Evolutionary conservation across 768 basidiomycete genomes (phyloP), one percentile per base, ranked within the genome.

Genomic region (Heimioporus sp.): DNA sequence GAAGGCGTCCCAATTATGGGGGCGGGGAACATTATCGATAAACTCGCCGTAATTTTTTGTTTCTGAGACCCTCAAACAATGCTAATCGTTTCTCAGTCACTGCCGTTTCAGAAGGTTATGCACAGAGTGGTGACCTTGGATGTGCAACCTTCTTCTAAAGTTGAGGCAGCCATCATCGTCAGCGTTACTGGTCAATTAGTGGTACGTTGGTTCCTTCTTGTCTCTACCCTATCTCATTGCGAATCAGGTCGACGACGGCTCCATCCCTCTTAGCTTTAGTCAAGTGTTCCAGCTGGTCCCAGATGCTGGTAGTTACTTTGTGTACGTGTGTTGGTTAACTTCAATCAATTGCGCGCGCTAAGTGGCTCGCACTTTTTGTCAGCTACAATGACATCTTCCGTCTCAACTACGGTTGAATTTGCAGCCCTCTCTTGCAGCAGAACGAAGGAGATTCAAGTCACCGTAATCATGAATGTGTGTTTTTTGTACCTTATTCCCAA

Each of bases 311-410:
- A 81, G 81, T 58, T 95, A 87, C 77, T 98, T 86, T 66, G 89
- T 98, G 93, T 94, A 71, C 43, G 90, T 75, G 11, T 51, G 39
- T 38, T 11, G 32, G 38, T 5, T 28, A 28, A 28, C 24, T 45
- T 17, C 17, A 32, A 43, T 49, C 5, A n/a, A 30, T 30, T n/a
- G 20, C 53, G 48, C 24, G 21, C 11, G 34, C 56, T 47, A 35
- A 44, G 41, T 46, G 31, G 51, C 54, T 41, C 39, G 64, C 21
- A n/a, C 43, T 12, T 40, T 36, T 42, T 28, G 31, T 1, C 57
- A 92, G 90, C 49, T 74, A 79, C 65, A 96, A 96, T 70, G 91
- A 95, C 68, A 85, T 95, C 54, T 95, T 97, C 89, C 88, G 91
- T 56, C 85, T 93, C 71, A 91, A 91, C 75, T 80, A 83, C 65